Evolutionary conservation across 2,329 filamentous ascomycete genomes (phyloP).

Genomic region (Alternaria tenuissima): DNA sequence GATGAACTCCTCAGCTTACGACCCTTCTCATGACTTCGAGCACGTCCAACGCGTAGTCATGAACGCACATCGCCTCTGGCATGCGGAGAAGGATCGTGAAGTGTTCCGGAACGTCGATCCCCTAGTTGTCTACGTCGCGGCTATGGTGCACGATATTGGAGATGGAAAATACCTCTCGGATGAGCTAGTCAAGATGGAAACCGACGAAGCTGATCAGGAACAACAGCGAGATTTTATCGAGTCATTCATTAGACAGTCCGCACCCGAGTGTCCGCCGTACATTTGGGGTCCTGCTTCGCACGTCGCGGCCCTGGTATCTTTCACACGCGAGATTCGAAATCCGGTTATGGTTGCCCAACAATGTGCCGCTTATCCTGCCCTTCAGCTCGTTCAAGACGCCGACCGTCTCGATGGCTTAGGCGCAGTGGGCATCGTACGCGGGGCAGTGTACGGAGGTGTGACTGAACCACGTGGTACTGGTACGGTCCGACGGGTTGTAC

Average conservation of each 20-base stretch:
- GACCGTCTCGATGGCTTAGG: conserved; percentile 88
- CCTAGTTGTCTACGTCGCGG: conserved; percentile 70
- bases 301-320: conserved; percentile 80
- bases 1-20: conserved; percentile 76
- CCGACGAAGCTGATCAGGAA: conserved; percentile 54
- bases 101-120: conserved; percentile 54
- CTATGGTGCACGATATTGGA: conserved; percentile 75
- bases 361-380: conserved; percentile 67
- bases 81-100: conserved; percentile 52
- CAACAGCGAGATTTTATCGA: conserved; percentile 57
- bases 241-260: background rate
- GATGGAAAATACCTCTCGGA: conserved; percentile 74
- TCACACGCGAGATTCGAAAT: conserved; percentile 72
- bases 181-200: background rate
- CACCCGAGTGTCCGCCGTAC: conserved; percentile 32
- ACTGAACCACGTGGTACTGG: conserved; percentile 55
- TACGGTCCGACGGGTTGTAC: conserved; percentile 34
- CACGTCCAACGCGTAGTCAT: conserved; percentile 80
- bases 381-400: conserved; percentile 87
- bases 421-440: conserved; percentile 60
- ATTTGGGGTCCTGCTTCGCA: conserved; percentile 73
- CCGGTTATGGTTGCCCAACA: conserved; percentile 63
- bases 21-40: conserved; percentile 83
- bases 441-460: background rate
- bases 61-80: conserved; percentile 71